Evolutionary conservation across 2,329 filamentous ascomycete species (phyloP), one percentile per base, ranked within the genome.

Genomic region (Cordyceps sp.): DNA sequence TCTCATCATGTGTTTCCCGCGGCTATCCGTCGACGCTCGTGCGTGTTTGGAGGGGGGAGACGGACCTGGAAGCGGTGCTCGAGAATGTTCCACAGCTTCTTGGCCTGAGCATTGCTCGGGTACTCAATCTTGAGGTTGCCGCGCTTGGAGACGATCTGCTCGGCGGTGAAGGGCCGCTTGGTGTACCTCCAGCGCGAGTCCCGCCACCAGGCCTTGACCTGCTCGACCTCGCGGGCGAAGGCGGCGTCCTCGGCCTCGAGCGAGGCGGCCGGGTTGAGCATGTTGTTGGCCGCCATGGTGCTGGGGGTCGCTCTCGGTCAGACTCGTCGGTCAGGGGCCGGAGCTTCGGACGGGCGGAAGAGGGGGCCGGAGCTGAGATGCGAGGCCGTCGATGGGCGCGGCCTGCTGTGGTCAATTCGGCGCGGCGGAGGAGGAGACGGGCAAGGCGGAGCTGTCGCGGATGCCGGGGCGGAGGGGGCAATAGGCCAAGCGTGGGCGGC

Each of bases 91-190:
- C 86, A 98, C 32, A 96, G 67, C 72, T 98, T 98, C 70, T 94
- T 94, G 30, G 81, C 70, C 60, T 86, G 78, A 14, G 62, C 63
- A 55, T 92, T 93, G 61, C 86, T 90, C 15, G 90, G 78, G 54
- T 96, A 96, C 40, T 92, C 70, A 45, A 96, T 79, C 59, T 79
- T 83, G 46, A 98, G 63, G 49, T 80, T 86, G 36, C 90, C 90
- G 50, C 90, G 70, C 72, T 98, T 98, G 32, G 82, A 78, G 40
- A 93, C 90, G 50, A 98, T 96, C 61, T 93, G 82, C 66, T 96
- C 90, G 21, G 90, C 85, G 4, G 86, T 93, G 55, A 90, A 98
- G 17, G 90, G 78, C 36, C 90, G 72, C 62, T 81, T 86, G 46
- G 90, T 98, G 58, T 83, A 73, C 53, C 82, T 72, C 90, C 90